Base-by-base conservation (phyloP, 2,329 filamentous ascomycete species). In the Colletotrichum sp. region DNA sequence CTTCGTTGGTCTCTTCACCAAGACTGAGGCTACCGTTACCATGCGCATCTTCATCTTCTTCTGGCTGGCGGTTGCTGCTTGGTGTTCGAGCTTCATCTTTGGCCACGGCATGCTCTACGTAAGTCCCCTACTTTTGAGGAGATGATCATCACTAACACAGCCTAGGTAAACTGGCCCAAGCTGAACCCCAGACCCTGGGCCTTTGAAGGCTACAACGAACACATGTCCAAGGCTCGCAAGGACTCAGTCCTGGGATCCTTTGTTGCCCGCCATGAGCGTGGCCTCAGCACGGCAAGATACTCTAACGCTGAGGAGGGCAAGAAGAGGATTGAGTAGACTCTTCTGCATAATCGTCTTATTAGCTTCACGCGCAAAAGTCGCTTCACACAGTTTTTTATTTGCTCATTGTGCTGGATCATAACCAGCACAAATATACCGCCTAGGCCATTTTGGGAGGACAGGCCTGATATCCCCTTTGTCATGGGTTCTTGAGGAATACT, bases 141-240 rank as follows among this genome's bases (percentile, higher is more conserved):
- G 3, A 30, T 30, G 28, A 30, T 9, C 28, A 8, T 3, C 18
- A 62, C 28, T 62, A 0, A 62, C 59, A 62, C n/a, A 2, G 18
- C 59, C 60, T 77, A 98, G 96, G 96, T 98, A 79, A 99, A 98
- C 86, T 99, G 98, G 97, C 97, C 97, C 12, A 98, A 98, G 83
- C 91, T 99, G 64, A 98, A 98, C 84, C 96, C 96, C 13, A 93
- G 95, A 18, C 92, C 95, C 4, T 98, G 94, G 85, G 96, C 95
- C 4, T 91, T 92, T 8, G 97, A 99, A 81, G 95, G 95, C 52
- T 98, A 96, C 84, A 93, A 95, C 80, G 96, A 98, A 80, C 95
- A 96, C 68, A 92, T 98, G 79, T 90, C 90, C 79, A 95, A 95
- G 82, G 96, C 96, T 15, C 90, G 93, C 78, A 96, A 97, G 82